Evolutionary conservation across 169 alveolate species (phyloP).

Genomic region (Plasmodium adleri): DNA sequence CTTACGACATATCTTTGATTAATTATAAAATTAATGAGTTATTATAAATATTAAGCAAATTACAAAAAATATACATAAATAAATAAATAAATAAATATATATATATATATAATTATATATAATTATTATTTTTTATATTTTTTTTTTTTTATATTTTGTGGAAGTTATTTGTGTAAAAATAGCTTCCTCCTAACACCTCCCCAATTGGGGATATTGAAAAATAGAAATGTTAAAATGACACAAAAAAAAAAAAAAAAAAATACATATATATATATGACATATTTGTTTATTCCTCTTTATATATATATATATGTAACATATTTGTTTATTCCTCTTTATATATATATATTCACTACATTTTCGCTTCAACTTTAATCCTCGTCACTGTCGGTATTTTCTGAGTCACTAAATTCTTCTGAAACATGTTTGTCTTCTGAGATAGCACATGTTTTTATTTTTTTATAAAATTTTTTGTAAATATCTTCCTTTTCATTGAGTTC

Average conservation of each 20-base stretch:
- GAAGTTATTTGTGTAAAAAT: not conserved
- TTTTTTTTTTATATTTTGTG: not conserved
- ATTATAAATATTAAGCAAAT: not conserved
- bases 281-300: no score
- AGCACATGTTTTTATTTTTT: slow-evolving; percentile 8
- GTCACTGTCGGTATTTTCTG: slow-evolving; percentile 62
- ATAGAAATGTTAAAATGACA: no score
- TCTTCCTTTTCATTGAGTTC: slow-evolving; percentile 9
- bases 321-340: no score
- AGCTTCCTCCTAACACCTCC: no score
- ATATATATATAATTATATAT: not conserved
- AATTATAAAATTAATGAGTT: slow-evolving; percentile 14
- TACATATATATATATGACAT: no score
- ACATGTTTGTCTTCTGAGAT: not conserved
- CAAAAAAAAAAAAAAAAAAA: no score
- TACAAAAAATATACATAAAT: not conserved
- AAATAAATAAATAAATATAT: not conserved
- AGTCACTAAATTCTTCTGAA: slow-evolving; percentile 28
- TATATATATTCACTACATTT: no score
- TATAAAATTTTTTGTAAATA: slow-evolving; percentile 33
- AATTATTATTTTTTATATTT: not conserved
- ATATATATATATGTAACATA: no score
- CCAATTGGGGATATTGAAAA: no score
- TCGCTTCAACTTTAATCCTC: slow-evolving; percentile 1
- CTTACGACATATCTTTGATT: slow-evolving; percentile 44